Percentiles rank a stretch among this genome's conserved stretches.
phyloP scores from a whole-genome alignment of 2,329 filamentous ascomycete species.

The Ceratocystis alfenasii region DNA sequence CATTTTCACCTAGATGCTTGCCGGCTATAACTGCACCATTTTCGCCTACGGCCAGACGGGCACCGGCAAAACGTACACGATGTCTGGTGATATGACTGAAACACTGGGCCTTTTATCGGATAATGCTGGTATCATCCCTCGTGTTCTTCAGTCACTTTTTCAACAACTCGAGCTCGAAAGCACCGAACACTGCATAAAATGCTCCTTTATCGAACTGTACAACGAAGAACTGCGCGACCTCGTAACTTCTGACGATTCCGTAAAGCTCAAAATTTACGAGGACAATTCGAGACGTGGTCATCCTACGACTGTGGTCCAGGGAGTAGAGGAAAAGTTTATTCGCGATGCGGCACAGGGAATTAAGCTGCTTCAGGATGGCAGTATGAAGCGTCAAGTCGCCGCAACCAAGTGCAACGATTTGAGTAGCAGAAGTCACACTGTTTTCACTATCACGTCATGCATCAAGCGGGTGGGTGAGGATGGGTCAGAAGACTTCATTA shows the following conservation, averaged over 20 bases:
- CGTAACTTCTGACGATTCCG: slow-evolving; percentile 65
- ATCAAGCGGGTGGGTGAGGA: slow-evolving; percentile 70
- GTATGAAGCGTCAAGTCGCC: slow-evolving; percentile 90
- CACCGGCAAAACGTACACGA: slow-evolving; percentile 97
- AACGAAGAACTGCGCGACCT: slow-evolving; percentile 94
- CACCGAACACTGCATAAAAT: slow-evolving; percentile 81
- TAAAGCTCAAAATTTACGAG: slow-evolving; percentile 91
- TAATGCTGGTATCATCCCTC: slow-evolving; percentile 86
- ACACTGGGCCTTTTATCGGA: slow-evolving; percentile 77
- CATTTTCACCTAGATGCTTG: slow-evolving; percentile 55
- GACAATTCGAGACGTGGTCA: slow-evolving; percentile 80
- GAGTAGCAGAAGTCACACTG: slow-evolving; percentile 90
- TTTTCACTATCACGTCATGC: slow-evolving; percentile 91
- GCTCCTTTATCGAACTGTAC: slow-evolving; percentile 96
- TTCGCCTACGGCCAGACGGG: slow-evolving; percentile 98
- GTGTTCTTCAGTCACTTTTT: slow-evolving; percentile 79
- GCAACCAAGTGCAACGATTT: slow-evolving; percentile 99
- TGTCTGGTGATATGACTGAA: slow-evolving; percentile 95
- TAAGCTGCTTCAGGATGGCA: slow-evolving; percentile 76
- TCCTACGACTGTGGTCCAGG: slow-evolving; percentile 76
- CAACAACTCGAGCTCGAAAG: slow-evolving; percentile 67
- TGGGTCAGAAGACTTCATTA: slow-evolving; percentile 80
- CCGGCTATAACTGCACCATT: slow-evolving; percentile 94
- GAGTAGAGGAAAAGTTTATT: slow-evolving; percentile 95
- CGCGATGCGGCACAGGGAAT: slow-evolving; percentile 75